Evolutionary conservation across 1,139 yeast species (phyloP).

Genomic region (Yamadazyma membranifaciens): DNA sequence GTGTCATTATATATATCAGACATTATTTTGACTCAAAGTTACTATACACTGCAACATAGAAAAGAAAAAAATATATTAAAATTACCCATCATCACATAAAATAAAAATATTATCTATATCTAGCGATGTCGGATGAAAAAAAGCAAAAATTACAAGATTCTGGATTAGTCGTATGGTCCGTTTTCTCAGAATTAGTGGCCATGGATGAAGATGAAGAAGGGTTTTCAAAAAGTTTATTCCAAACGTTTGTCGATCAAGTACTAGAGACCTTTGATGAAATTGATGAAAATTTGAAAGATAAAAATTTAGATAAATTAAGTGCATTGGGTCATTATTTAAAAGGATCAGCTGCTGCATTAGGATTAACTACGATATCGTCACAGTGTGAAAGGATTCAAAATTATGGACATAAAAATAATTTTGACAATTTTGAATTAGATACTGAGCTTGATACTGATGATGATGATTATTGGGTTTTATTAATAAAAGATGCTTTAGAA

Average conservation of each 20-base stretch:
- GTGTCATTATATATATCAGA: too few species aligned
- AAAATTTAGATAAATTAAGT: constrained; percentile 61
- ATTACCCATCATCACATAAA: too few species aligned
- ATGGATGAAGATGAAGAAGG: constrained; percentile 96
- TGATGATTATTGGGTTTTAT: constrained; percentile 48
- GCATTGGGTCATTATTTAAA: constrained; percentile 88
- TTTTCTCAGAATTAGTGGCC: constrained; percentile 80
- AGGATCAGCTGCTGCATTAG: constrained; percentile 95
- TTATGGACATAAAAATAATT: constrained; percentile 60
- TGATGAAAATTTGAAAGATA: constrained; percentile 48
- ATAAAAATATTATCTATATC: too few species aligned
- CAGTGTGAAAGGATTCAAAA: constrained; percentile 94
- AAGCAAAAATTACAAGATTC: constrained; percentile 41
- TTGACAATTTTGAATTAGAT: constrained; percentile 36
- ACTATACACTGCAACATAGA: not conserved
- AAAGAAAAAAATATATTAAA: not conserved
- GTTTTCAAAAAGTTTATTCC: constrained; percentile 72
- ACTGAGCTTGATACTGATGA: constrained; percentile 15
- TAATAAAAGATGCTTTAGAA: constrained; percentile 54
- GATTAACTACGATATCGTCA: constrained; percentile 74
- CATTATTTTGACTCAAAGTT: too few species aligned
- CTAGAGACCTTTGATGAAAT: constrained; percentile 74
- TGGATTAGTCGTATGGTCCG: constrained; percentile 84
- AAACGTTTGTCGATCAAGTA: constrained; percentile 88
- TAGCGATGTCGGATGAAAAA: constrained; percentile 32